Evolutionary conservation across 2,329 filamentous ascomycete genomes (phyloP).

Genomic region (Clarireedia sp.): DNA sequence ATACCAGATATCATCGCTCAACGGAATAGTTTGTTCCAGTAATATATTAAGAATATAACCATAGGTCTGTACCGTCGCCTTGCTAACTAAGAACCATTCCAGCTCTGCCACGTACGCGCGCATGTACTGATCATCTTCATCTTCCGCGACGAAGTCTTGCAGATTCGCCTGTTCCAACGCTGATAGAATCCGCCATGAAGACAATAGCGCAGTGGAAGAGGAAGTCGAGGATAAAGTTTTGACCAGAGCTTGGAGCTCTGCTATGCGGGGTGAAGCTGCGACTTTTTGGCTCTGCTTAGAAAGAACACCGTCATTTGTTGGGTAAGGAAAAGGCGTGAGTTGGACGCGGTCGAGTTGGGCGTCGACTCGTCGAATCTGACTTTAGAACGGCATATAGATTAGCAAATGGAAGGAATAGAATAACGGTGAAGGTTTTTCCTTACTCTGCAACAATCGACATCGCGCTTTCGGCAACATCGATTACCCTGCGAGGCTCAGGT

Average conservation of each 20-base stretch:
- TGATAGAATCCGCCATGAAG: conserved; percentile 48
- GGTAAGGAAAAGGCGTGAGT: conserved; percentile 37
- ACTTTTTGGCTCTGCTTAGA: conserved; percentile 19
- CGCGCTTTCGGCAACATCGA: conserved; percentile 16
- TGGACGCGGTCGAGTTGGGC: conserved; percentile 58
- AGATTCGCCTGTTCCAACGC: conserved; percentile 58
- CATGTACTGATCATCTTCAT: conserved; percentile 32
- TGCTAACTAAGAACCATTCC: conserved; percentile 85
- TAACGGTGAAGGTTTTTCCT: conserved; percentile 9
- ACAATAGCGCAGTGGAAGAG: conserved; percentile 54
- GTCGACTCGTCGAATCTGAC: conserved; percentile 54
- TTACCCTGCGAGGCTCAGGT: neutral
- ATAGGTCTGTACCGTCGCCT: conserved; percentile 86
- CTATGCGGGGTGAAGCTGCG: conserved; percentile 43
- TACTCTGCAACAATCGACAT: conserved; percentile 43
- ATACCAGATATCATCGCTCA: conserved; percentile 87
- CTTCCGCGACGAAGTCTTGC: conserved; percentile 30
- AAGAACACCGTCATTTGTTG: conserved; percentile 30
- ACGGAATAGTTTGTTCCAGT: conserved; percentile 71
- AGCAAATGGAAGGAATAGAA: neutral
- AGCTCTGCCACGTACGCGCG: conserved; percentile 64
- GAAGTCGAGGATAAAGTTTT: conserved; percentile 64
- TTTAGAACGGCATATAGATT: conserved; percentile 7
- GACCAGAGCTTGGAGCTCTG: conserved; percentile 59
- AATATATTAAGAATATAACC: conserved; percentile 70